Evolutionary conservation across 305 asterid genomes (phyloP), one percentile per base, ranked within the genome.

Genomic region (Coffea humblotiana): DNA sequence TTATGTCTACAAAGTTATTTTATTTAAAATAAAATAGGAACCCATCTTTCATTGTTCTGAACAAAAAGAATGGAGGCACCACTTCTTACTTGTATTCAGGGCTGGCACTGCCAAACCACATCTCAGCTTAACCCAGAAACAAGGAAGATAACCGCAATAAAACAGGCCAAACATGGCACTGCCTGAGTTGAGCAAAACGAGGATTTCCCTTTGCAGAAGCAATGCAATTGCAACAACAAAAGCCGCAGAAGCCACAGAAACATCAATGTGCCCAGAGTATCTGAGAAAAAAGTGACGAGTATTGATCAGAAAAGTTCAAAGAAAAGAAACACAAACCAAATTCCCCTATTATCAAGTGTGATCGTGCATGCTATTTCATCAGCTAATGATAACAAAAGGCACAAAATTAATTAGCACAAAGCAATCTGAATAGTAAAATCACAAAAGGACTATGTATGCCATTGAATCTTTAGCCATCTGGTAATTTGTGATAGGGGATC

Each of bases 81-180:
- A 29, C 27, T 74, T 79, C 97, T 91, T 90, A 96, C 98, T 78
- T 37, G 97, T 88, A 81, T 94, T 90, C 76, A 94, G 83, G 68
- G 97, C 89, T 29, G 98, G 98, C 74, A 84, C 94, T 70, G 97
- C 92, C 83, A 91, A 87, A 82, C 94, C 90, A 86, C 97, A 93
- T 70, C 97, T 89, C 66, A 96, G 90, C 91, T 92, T 96, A 82
- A 96, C 92, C 99, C 99, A 96, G 86, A 96, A 96, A 86, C 97
- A 91, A 81, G 99, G 99, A 85, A 96, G 98, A 88, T 91, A 96
- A 74, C 98, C 99, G 81, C 97, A 91, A 79, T 94, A 96, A 78
- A 96, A 91, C 74, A 94, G 93, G 82, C 97, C 99, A 88, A 96
- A 96, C 91, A 96, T 89, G 82, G 97, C 84, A 87, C 95, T 94